Conservation (phyloP, 2,329 filamentous ascomycete species). For the Colletotrichum trifolii region DNA sequence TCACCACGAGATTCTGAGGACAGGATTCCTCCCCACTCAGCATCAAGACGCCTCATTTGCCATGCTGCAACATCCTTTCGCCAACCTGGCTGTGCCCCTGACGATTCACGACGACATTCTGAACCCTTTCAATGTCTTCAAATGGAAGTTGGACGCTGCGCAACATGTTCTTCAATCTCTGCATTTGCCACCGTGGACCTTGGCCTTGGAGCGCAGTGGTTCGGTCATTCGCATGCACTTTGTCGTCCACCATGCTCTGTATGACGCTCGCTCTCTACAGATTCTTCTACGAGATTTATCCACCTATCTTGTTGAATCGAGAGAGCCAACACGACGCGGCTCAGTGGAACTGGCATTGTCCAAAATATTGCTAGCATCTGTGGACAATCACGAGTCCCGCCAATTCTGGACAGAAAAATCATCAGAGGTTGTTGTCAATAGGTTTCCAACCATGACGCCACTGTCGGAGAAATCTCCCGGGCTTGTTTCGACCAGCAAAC, state of each 20-base stretch:
- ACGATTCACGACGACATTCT: constrained; percentile 24
- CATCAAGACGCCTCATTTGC: constrained; percentile 73
- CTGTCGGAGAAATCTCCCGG: constrained; percentile 50
- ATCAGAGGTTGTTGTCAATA: constrained; percentile 66
- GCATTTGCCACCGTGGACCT: constrained; percentile 71
- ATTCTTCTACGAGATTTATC: constrained; percentile 71
- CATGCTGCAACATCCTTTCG: constrained; percentile 72
- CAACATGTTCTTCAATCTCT: constrained; percentile 54
- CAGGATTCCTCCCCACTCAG: constrained; percentile 75
- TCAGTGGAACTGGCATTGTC: constrained; percentile 51
- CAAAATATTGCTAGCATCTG: constrained; percentile 52
- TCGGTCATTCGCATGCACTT: constrained; percentile 52
- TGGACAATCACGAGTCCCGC: constrained; percentile 46
- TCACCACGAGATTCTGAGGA: constrained; percentile 78
- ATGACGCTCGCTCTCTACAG: constrained; percentile 82
- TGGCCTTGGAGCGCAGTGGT: constrained; percentile 57
- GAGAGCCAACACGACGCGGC: constrained; percentile 6
- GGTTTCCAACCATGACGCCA: constrained; percentile 82
- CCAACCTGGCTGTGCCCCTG: constrained; percentile 36
- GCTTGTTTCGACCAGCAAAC: background rate
- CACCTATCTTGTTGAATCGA: constrained; percentile 40
- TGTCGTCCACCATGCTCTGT: constrained; percentile 81
- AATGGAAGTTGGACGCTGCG: constrained; percentile 51
- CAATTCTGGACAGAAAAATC: constrained; percentile 73
- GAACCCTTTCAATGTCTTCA: constrained; percentile 43